Evolutionary conservation across 495 filamentous ascomycete species (phyloP), one percentile per base, ranked within the genome.

Genomic region (Aspergillus ellipticus): DNA sequence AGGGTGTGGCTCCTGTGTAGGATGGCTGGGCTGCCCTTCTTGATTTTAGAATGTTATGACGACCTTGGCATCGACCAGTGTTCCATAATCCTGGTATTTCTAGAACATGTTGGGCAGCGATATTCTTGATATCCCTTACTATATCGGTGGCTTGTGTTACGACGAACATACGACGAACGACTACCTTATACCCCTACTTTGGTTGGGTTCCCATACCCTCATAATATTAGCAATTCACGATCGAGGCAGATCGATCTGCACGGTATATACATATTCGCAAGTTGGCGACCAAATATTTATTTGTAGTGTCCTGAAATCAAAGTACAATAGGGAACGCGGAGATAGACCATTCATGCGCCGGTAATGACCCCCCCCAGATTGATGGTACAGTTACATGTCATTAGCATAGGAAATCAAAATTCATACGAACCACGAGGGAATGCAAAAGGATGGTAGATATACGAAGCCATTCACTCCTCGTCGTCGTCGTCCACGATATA

Each of bases 401-500:
- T 60, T 37, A 52, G 24, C 42, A 42, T 45, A 56, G 17, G 35
- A 45, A 56, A 39, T 28, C 28, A 54, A 53, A 20, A 50, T 31
- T 54, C 22, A 41, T 50, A 56, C 3, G 24, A n/a, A 26, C 19
- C 20, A 49, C 28, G 42, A 46, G 50, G 42, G 31, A 20, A 47
- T 20, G n/a, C 35, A 17, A 5, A 46, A 11, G 16, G 42, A 21
- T 28, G 6, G n/a, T 19, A 21, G 31, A 46, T 37, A 26, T 13
- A n/a, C 15, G 16, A 21, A 50, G 8, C 11, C 19, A 47, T 49
- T 66, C 63, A 72, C 53, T 76, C 73, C 20, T 78, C 74, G 13
- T 78, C 75, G 31, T 78, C 75, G 51, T 75, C 73, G 31, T 78
- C 75, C 51, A 77, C 74, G 42, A 76, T 71, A 42, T 72, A 76